These are phyloP conservation scores for Peronosclerospora sorghi DNA, from an alignment of 352 stramenopile species.

Conservation along the genomic window DNA sequence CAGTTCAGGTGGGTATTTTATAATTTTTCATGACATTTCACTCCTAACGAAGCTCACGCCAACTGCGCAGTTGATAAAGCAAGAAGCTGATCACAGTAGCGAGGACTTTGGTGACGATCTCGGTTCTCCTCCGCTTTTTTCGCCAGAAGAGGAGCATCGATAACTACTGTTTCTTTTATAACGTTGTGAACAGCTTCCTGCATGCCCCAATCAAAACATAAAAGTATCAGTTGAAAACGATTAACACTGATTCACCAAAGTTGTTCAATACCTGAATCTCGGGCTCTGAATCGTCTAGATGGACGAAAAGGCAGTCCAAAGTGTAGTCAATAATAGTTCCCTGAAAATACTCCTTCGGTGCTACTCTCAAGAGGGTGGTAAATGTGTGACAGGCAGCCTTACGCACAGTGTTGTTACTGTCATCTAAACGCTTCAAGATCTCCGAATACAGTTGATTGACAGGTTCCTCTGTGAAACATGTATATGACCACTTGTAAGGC, in stretches of 20 bases:
- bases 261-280: constrained; percentile 58
- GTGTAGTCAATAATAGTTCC: constrained; percentile 87
- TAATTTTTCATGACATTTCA: neutral
- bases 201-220: neutral
- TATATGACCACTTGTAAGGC: neutral
- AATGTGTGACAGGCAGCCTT: constrained; percentile 83
- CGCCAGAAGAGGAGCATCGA: constrained; percentile 42
- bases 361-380: constrained; percentile 73
- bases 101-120: constrained; percentile 54
- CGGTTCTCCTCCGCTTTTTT: constrained; percentile 75
- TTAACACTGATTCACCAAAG: neutral
- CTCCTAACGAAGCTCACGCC: constrained; percentile 6
- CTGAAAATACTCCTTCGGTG: constrained; percentile 74
- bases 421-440: constrained; percentile 87
- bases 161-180: constrained; percentile 46
- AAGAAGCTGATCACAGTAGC: constrained; percentile 62
- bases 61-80: constrained; percentile 24
- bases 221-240: neutral
- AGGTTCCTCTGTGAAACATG: constrained; percentile 59
- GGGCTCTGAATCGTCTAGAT: constrained; percentile 83
- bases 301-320: constrained; percentile 85
- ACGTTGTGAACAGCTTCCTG: constrained; percentile 63
- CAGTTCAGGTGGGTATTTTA: neutral
- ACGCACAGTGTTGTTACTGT: constrained; percentile 86
- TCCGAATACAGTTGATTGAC: constrained; percentile 87